Evolutionary conservation across 768 basidiomycete species (phyloP), one percentile per base, ranked within the genome.

Genomic region (Strobilomyces echinocephalus): DNA sequence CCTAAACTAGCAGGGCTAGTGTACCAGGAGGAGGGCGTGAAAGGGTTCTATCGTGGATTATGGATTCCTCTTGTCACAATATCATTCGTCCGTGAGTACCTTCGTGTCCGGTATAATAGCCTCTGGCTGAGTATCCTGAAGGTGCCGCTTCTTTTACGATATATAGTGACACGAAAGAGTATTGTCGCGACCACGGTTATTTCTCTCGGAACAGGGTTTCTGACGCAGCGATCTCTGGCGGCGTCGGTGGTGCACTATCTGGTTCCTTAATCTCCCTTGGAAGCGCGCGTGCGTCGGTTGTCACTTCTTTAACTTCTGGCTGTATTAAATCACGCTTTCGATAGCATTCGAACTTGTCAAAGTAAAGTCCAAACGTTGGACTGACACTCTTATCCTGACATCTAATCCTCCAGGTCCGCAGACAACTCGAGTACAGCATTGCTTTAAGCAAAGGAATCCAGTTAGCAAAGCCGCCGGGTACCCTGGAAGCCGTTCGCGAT

Each of bases 21-120:
- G 26, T 90, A 89, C 70, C 80, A 80, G 30, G 91, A 93, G 63
- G 88, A 93, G 72, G 87, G 92, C n/a, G 71, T 91, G 33, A 79
- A 79, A 59, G 95, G 95, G 50, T 97, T 93, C 72, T 95, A 91
- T 70, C 80, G 93, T 52, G 91, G 91, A 53, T 65, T 94, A 47
- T 91, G 89, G 83, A 89, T 98, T 61, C 95, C 95, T 44, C 81
- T 97, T 51, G 78, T 93, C 71, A 95, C 94, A 9, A 98, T 98
- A 62, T 93, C 94, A 6, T 92, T 95, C 68, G 94, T 97, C 69
- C 91, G 95, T 85, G 69, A 73, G 90, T 91, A 44, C 20, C 35
- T 48, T 52, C 49, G 45, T 42, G 26, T 52, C 49, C n/a, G 8
- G 21, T 5, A 36, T 34, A n/a, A n/a, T 55, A 21, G 52, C 30